phyloP scores from a whole-genome alignment of 805 yeast genomes.

The Candida succiphila region DNA sequence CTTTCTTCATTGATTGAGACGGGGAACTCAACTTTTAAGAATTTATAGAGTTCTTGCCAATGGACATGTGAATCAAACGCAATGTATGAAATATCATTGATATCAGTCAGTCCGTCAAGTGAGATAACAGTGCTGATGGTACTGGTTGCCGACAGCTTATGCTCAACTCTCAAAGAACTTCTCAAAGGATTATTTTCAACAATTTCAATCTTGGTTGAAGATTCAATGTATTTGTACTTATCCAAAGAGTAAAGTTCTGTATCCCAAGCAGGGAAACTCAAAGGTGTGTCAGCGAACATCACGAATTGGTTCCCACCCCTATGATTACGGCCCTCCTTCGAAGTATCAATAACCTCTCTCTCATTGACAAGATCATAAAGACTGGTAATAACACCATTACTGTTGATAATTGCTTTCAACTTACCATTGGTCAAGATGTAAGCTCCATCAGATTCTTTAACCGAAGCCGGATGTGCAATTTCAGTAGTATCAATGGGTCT shows the following conservation, averaged over 20 bases:
- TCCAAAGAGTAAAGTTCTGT: slow-evolving; percentile 84
- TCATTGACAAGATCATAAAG: slow-evolving; percentile 47
- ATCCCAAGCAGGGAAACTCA: slow-evolving; percentile 95
- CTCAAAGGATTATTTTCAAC: slow-evolving; percentile 45
- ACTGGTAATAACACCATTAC: slow-evolving; percentile 48
- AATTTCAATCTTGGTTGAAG: slow-evolving; percentile 27
- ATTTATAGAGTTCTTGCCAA: slow-evolving; percentile 85
- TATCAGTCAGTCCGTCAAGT: slow-evolving; percentile 40
- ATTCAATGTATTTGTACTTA: slow-evolving; percentile 45
- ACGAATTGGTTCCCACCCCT: slow-evolving; percentile 75
- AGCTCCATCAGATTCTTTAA: slow-evolving; percentile 27
- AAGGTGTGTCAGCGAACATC: slow-evolving; percentile 82
- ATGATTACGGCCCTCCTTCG: slow-evolving; percentile 44
- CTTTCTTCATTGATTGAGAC: slow-evolving; percentile 66
- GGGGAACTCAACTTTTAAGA: slow-evolving; percentile 92
- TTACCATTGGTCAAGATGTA: slow-evolving; percentile 52
- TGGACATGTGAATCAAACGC: slow-evolving; percentile 53
- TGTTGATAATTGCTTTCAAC: slow-evolving; percentile 43
- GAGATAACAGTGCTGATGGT: slow-evolving; percentile 61
- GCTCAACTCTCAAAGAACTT: slow-evolving; percentile 53
- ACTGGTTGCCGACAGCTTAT: slow-evolving; percentile 48
- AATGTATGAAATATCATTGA: slow-evolving; percentile 27
- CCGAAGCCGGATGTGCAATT: slow-evolving; percentile 39
- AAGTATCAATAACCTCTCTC: slow-evolving; percentile 58
- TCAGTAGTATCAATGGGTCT: slow-evolving; percentile 9